Base-by-base conservation (phyloP, 106 monocot genomes). In the Dendrobium chrysotoxum region DNA sequence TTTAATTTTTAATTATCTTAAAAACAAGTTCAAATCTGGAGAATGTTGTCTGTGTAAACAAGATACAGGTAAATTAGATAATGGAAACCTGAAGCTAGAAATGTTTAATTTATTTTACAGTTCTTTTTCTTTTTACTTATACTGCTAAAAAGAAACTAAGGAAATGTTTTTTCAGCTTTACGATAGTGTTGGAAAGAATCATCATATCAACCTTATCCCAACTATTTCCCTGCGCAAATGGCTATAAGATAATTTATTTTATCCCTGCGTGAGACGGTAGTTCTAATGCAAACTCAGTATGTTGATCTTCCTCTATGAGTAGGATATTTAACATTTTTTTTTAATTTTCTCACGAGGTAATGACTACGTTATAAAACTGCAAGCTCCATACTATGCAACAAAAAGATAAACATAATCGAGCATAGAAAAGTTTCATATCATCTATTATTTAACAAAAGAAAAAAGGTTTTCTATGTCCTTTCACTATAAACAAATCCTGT, bases 1-100 rank as follows among this genome's bases (percentile, higher is more conserved):
- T 20, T 57, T 21, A 57, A 57, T 57, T 57, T 17, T 57, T 57
- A 57, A 57, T n/a, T 57, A 57, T 17, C 17, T 57, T 57, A 57
- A 17, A 57, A 57, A n/a, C 6, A 57, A n/a, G 17, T 57, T 57
- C 57, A 57, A 17, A 20, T n/a, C 15, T 20, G 57, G 57, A 20
- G 57, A 57, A 18, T n/a, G 57, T 4, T 57, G 57, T 57, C 57
- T 5, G 21, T 13, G 17, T 57, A 57, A 57, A 57, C 57, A 57
- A 57, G 57, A 57, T 57, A n/a, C 35, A 44, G 44, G 8, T 9
- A 44, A 44, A 44, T 7, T 7, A 6, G 44, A 44, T 3, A 57
- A 57, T n/a, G n/a, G 21, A 57, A 57, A 57, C n/a, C n/a, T 57
- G 57, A 57, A 57, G 57, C 57, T 57, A 57, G 57, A 57, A 57